These are phyloP conservation scores for Aristolochia californica DNA, from an alignment of 164 flowering plant genomes.

Conservation along the genomic window DNA sequence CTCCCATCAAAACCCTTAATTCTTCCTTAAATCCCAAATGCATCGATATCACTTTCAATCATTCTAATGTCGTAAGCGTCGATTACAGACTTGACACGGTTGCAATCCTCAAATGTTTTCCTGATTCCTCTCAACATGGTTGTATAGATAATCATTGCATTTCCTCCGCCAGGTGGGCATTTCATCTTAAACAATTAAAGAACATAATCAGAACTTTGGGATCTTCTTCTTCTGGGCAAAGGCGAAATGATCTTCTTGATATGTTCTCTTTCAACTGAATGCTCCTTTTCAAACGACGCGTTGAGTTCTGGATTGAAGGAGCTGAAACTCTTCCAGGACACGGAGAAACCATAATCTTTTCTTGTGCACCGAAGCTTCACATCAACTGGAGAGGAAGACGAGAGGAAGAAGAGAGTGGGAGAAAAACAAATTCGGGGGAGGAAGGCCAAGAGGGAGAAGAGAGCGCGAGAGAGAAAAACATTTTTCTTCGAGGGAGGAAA, in stretches of 20 bases:
- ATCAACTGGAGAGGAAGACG: conserved; percentile 16
- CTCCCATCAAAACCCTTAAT: conserved; percentile 47
- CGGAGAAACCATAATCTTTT: conserved; percentile 22
- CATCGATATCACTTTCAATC: conserved; percentile 84
- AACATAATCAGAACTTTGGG: conserved; percentile 15
- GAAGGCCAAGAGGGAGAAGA: too few species aligned
- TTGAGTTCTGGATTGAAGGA: conserved; percentile 83
- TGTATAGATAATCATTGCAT: conserved; percentile 67
- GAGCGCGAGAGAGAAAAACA: too few species aligned
- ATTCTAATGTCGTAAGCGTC: conserved; percentile 43
- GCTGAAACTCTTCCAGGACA: conserved; percentile 31
- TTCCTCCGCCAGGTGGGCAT: conserved; percentile 75
- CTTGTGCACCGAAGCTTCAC: conserved; percentile 19
- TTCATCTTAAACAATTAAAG: conserved; percentile 35
- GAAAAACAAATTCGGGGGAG: too few species aligned
- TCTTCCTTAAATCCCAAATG: conserved; percentile 82
- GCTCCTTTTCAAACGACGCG: conserved; percentile 43
- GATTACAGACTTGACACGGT: conserved; percentile 42
- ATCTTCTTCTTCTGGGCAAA: conserved; percentile 10
- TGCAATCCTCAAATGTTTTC: conserved; percentile 93
- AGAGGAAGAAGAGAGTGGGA: too few species aligned
- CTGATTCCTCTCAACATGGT: conserved; percentile 86
- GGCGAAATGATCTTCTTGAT: conserved; percentile 47
- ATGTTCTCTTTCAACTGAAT: conserved; percentile 47
- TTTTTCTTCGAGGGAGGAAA: too few species aligned